Conservation (phyloP, 805 yeast species). For the Millerago galiae region DNA sequence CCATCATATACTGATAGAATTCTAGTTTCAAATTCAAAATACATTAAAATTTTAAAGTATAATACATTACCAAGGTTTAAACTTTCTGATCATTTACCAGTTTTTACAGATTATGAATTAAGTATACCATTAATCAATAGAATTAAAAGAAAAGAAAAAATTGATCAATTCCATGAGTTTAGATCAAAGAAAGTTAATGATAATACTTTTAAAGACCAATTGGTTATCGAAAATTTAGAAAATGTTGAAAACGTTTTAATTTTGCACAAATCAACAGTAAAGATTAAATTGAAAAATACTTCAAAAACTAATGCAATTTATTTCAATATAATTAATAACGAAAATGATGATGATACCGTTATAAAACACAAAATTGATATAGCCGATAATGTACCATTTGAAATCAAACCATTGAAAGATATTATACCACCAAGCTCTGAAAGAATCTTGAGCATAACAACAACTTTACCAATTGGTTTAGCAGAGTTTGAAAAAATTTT, state of each 20-base stretch:
- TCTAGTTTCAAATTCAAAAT: constrained; percentile 30
- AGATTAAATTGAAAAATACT: constrained; percentile 28
- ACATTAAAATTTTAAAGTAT: constrained; percentile 22
- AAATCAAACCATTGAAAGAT: constrained; percentile 14
- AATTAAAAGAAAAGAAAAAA: constrained; percentile 28
- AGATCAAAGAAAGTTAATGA: constrained; percentile 39
- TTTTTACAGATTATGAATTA: constrained; percentile 31
- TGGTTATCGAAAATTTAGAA: constrained; percentile 31
- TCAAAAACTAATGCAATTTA: constrained; percentile 8
- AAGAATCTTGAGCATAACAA: constrained; percentile 16
- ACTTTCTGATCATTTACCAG: constrained; percentile 54
- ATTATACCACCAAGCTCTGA: constrained; percentile 24
- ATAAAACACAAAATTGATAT: constrained; percentile 13
- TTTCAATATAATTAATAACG: constrained; percentile 32
- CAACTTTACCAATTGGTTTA: constrained; percentile 24
- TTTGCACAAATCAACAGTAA: constrained; percentile 21
- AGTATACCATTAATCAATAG: constrained; percentile 31
- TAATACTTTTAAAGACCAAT: constrained; percentile 29
- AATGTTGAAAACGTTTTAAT: constrained; percentile 22
- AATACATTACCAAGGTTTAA: constrained; percentile 17
- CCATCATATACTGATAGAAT: constrained; percentile 62
- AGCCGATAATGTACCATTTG: constrained; percentile 15
- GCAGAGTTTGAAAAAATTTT: constrained; percentile 18
- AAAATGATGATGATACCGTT: constrained; percentile 1
- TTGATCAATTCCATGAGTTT: constrained; percentile 31